Evolutionary conservation across 176 grass and related monocot genomes (phyloP).

Genomic region (Aegilops speltoides): DNA sequence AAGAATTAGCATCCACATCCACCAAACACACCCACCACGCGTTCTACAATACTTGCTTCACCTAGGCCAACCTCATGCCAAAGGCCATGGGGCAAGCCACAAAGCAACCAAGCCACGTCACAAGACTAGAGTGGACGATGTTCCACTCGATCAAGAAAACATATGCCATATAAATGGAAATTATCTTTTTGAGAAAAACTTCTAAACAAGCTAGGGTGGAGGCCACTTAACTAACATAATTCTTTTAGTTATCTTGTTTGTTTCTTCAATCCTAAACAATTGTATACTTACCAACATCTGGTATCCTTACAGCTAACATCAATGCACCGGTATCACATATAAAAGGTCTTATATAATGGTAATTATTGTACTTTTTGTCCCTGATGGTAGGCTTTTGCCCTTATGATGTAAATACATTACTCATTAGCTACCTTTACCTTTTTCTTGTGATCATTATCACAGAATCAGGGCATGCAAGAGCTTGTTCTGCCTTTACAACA

Average conservation of each 20-base stretch:
- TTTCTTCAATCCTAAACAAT: not conserved
- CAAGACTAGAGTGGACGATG: too few relatives aligned
- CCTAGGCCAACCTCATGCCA: too few relatives aligned
- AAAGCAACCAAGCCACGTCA: too few relatives aligned
- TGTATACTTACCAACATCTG: not conserved
- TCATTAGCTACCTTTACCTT: not conserved
- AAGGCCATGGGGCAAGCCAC: too few relatives aligned
- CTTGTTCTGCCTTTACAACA: constrained; percentile 13
- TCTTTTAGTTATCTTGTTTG: not conserved
- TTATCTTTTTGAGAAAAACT: too few relatives aligned
- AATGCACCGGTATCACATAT: not conserved
- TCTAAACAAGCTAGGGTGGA: not conserved
- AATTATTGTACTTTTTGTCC: constrained; percentile 20
- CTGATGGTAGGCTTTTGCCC: not conserved
- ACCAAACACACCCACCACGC: too few relatives aligned
- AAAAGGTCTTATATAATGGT: not conserved
- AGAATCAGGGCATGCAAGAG: constrained; percentile 10
- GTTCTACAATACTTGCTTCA: too few relatives aligned
- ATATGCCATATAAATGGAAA: too few relatives aligned
- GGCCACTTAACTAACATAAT: not conserved
- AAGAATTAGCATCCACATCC: too few relatives aligned
- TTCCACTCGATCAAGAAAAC: not conserved
- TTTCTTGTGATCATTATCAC: constrained; percentile 24
- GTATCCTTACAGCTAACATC: not conserved
- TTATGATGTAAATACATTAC: constrained; percentile 22